Evolutionary conservation across 179 eudicot genomes (phyloP).

Genomic region (Vitellaria paradoxa): DNA sequence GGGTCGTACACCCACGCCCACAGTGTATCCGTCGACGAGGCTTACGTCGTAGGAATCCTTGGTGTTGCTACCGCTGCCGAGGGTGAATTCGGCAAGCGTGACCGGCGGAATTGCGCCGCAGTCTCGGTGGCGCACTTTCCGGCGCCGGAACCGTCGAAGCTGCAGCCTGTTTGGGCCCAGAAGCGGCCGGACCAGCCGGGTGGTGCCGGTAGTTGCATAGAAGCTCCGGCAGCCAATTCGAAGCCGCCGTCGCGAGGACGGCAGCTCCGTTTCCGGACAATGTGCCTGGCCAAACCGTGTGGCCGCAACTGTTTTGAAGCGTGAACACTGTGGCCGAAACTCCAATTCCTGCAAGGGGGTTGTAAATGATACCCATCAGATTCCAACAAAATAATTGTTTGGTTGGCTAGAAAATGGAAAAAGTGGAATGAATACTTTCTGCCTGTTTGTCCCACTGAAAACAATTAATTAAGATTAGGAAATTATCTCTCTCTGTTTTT

Average conservation of each 20-base stretch:
- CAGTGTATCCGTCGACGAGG: conserved; percentile 80
- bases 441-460: no score
- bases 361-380: no score
- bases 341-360: conserved; percentile 19
- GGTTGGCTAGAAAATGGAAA: no score
- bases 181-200: conserved; percentile 81
- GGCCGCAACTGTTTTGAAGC: conserved; percentile 52
- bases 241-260: conserved; percentile 50
- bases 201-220: conserved; percentile 42
- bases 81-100: conserved; percentile 64
- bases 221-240: conserved; percentile 38
- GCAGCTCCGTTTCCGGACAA: conserved; percentile 49
- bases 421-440: no score
- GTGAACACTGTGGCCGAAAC: conserved; percentile 48
- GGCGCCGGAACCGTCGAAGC: conserved; percentile 40
- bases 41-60: conserved; percentile 82
- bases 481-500: no score
- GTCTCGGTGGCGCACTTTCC: conserved; percentile 66
- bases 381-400: no score
- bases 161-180: conserved; percentile 84
- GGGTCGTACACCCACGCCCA: conserved; percentile 51
- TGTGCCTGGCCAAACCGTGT: conserved; percentile 86
- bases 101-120: conserved; percentile 76
- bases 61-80: conserved; percentile 24
- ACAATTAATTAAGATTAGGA: no score